These are phyloP conservation scores for Huntiella abstrusa DNA, from an alignment of 2,329 filamentous ascomycete genomes.

Conservation along the genomic window DNA sequence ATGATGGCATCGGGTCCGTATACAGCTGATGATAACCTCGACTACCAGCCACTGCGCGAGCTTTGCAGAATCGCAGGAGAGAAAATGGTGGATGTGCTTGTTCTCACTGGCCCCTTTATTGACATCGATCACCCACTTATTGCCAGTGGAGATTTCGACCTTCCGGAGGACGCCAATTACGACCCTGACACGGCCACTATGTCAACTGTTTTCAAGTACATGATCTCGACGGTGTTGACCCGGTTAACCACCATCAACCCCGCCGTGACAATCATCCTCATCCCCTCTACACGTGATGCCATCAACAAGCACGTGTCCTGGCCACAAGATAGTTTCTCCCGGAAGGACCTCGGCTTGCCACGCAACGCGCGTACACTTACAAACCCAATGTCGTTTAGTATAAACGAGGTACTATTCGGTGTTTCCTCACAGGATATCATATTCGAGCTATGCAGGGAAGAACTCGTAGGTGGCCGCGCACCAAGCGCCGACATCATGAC, in stretches of 20 bases:
- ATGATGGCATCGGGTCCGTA: conserved; percentile 75
- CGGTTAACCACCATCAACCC: conserved; percentile 53
- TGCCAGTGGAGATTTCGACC: conserved; percentile 59
- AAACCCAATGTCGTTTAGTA: conserved; percentile 73
- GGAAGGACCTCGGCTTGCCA: conserved; percentile 58
- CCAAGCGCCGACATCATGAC: conserved; percentile 36
- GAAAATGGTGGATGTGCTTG: conserved; percentile 55
- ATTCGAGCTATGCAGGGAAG: conserved; percentile 61
- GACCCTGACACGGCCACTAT: conserved; percentile 67
- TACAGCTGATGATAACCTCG: conserved; percentile 78
- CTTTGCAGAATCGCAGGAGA: conserved; percentile 63
- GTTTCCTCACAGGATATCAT: conserved; percentile 71
- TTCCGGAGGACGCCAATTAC: conserved; percentile 45
- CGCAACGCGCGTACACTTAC: conserved; percentile 62
- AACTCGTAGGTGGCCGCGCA: conserved; percentile 23
- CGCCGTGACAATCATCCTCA: conserved; percentile 58
- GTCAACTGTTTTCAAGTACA: conserved; percentile 62
- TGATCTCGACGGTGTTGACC: conserved; percentile 56
- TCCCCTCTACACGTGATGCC: conserved; percentile 67
- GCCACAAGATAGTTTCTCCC: conserved; percentile 46
- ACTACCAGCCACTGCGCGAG: conserved; percentile 70
- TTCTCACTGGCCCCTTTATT: conserved; percentile 75
- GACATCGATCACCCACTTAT: conserved; percentile 82
- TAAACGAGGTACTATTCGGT: conserved; percentile 74
- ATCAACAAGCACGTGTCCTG: conserved; percentile 72